Evolutionary conservation across 2,329 filamentous ascomycete species (phyloP).

Genomic region (Lasiodiplodia gonubiensis): DNA sequence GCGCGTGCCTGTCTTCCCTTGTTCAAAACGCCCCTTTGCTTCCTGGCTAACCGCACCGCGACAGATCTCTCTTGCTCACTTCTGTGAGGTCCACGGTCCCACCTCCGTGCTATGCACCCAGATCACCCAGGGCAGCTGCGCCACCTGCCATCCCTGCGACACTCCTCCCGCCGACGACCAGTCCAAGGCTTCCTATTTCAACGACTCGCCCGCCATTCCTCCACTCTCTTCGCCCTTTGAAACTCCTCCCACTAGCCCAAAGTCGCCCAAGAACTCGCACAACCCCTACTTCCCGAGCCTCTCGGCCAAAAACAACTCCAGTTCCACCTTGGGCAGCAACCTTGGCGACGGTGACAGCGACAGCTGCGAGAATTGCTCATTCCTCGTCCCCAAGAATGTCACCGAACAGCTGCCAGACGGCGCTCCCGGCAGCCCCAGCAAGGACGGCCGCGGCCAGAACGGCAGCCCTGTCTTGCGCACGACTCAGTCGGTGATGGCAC

Average conservation of each 20-base stretch:
- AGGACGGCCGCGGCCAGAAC: slow-evolving; percentile 56
- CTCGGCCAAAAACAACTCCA: slow-evolving; percentile 32
- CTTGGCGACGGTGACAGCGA: slow-evolving; percentile 54
- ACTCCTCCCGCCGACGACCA: slow-evolving; percentile 49
- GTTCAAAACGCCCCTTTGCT: slow-evolving; percentile 12
- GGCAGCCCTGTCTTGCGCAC: slow-evolving; percentile 62
- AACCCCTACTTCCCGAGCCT: slow-evolving; percentile 59
- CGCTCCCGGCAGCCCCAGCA: slow-evolving; percentile 57
- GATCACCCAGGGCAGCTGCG: slow-evolving; percentile 60
- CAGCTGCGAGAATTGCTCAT: slow-evolving; percentile 63
- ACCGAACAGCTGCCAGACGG: slow-evolving; percentile 60
- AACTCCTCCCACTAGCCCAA: slow-evolving; percentile 49
- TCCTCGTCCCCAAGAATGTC: slow-evolving; percentile 60
- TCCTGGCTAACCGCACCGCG: slow-evolving; percentile 34
- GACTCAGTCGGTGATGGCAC: slow-evolving; percentile 59
- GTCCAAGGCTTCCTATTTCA: slow-evolving; percentile 43
- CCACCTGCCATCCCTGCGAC: slow-evolving; percentile 57
- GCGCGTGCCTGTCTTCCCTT: slow-evolving; percentile 26
- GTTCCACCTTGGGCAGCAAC: slow-evolving; percentile 39
- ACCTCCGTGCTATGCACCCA: slow-evolving; percentile 68
- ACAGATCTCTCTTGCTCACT: slow-evolving; percentile 67
- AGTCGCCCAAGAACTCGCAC: slow-evolving; percentile 41
- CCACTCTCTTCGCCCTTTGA: slow-evolving; percentile 47
- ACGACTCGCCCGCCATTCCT: slow-evolving; percentile 37
- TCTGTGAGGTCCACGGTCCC: slow-evolving; percentile 67